These are phyloP conservation scores for Nitzschia putrida DNA, from an alignment of 108 stramenopile species.

Conservation along the genomic window DNA sequence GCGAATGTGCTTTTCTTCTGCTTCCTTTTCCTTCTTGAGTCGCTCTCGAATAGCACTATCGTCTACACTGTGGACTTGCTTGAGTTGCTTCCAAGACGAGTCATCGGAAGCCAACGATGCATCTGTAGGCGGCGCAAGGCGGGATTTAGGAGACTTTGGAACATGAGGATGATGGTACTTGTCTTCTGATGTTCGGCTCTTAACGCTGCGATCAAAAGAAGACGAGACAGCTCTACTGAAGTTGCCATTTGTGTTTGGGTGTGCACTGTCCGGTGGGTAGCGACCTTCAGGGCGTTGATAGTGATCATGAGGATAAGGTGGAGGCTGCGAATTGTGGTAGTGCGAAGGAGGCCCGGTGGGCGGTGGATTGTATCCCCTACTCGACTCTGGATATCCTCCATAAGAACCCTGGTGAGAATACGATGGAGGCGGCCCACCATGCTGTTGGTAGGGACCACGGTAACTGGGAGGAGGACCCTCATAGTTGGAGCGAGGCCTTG, in stretches of 20 bases:
- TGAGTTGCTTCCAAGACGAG: slow-evolving; percentile 61
- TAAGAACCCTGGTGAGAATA: slow-evolving; percentile 28
- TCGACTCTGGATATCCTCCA: slow-evolving; percentile 21
- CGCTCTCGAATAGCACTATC: slow-evolving; percentile 56
- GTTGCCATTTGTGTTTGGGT: slow-evolving; percentile 3
- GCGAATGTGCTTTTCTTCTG: slow-evolving; percentile 5
- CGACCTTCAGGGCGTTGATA: slow-evolving; percentile 12
- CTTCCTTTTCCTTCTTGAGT: slow-evolving; percentile 23
- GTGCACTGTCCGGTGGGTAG: slow-evolving; percentile 22
- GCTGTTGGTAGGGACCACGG: slow-evolving; percentile 11
- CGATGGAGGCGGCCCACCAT: slow-evolving; percentile 18
- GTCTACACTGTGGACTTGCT: slow-evolving; percentile 68
- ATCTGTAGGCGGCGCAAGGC: slow-evolving; percentile 7
- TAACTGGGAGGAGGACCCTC: slow-evolving; percentile 29
- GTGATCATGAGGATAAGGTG: slow-evolving; percentile 20
- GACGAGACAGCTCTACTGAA: slow-evolving; percentile 55
- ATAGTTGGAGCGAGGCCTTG: slow-evolving; percentile 64
- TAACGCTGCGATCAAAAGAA: slow-evolving; percentile 56
- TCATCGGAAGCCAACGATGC: slow-evolving; percentile 45
- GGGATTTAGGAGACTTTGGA: neutral
- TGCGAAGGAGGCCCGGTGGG: slow-evolving; percentile 19
- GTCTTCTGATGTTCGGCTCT: slow-evolving; percentile 24
- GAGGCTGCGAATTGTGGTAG: slow-evolving; percentile 17
- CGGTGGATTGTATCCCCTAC: slow-evolving; percentile 8
- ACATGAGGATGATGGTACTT: slow-evolving; percentile 8